Conservation (phyloP, 1,139 yeast genomes). For the Sugiyamaella grinbergsii region DNA sequence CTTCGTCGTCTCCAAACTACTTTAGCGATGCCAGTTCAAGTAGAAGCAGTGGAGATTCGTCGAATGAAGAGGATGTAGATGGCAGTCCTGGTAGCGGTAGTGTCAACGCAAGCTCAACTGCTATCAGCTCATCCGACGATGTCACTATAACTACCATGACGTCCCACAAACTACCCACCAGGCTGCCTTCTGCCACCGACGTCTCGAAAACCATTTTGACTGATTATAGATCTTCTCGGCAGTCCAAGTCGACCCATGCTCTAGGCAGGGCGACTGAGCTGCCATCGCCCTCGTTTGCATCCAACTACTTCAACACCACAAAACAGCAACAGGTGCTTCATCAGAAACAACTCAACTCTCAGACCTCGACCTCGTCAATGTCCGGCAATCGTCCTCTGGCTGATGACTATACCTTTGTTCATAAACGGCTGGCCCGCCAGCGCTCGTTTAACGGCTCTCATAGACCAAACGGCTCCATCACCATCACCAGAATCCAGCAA, state of each 20-base stretch:
- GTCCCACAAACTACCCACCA: slow-evolving; percentile 6
- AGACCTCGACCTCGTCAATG: slow-evolving; percentile 12
- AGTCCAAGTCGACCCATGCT: slow-evolving; percentile 8
- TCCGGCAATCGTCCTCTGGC: slow-evolving; percentile 19
- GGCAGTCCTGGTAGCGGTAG: not conserved
- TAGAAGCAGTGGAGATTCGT: slow-evolving; percentile 22
- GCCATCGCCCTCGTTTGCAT: not conserved
- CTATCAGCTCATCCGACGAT: not conserved
- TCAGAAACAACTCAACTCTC: not conserved
- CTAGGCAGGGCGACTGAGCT: slow-evolving; percentile 6
- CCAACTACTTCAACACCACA: slow-evolving; percentile 2
- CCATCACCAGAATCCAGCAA: slow-evolving; percentile 2
- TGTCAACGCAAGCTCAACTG: not conserved
- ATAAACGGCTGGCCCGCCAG: slow-evolving; percentile 21
- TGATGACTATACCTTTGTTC: slow-evolving; percentile 22
- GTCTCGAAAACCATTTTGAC: slow-evolving; percentile 3
- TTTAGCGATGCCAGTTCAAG: slow-evolving; percentile 30
- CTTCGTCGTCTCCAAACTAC: slow-evolving; percentile 26
- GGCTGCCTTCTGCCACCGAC: slow-evolving; percentile 7
- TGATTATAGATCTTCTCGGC: slow-evolving; percentile 6
- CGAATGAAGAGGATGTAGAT: slow-evolving; percentile 18
- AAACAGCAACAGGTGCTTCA: not conserved
- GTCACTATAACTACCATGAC: not conserved
- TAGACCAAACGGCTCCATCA: slow-evolving; percentile 1
- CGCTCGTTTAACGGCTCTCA: slow-evolving; percentile 19